These are phyloP conservation scores for Aaosphaeria arxii DNA, from an alignment of 2,329 filamentous ascomycete genomes.

Conservation along the genomic window DNA sequence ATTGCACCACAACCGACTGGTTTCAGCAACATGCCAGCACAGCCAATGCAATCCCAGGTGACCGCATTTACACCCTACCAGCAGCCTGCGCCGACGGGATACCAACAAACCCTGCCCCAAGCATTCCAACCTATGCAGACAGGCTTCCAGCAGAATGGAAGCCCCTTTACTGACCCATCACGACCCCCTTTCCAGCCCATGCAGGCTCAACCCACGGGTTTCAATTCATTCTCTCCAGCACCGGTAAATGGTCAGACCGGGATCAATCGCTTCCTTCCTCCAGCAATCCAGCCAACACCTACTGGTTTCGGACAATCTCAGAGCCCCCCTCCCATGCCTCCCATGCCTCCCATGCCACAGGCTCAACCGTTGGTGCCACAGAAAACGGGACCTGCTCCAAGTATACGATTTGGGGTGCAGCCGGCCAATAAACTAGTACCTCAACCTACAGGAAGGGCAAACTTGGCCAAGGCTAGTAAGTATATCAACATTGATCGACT, in stretches of 20 bases:
- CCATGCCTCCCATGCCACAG: conserved; percentile 54
- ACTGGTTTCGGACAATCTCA: conserved; percentile 50
- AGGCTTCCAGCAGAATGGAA: conserved; percentile 48
- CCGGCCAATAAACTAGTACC: conserved; percentile 72
- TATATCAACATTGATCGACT: conserved; percentile 29
- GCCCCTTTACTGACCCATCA: conserved; percentile 55
- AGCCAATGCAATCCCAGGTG: conserved; percentile 44
- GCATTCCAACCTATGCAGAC: conserved; percentile 43
- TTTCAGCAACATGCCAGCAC: conserved; percentile 21
- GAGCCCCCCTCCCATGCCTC: conserved; percentile 57
- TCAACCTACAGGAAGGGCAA: conserved; percentile 88
- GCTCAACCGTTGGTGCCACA: conserved; percentile 67
- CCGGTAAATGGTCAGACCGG: conserved; percentile 54
- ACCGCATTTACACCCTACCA: conserved; percentile 30
- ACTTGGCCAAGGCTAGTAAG: conserved; percentile 94
- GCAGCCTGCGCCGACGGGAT: conserved; percentile 45
- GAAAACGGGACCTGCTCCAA: conserved; percentile 80
- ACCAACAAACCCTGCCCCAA: conserved; percentile 46
- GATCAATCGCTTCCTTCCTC: conserved; percentile 46
- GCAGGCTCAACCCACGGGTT: conserved; percentile 39
- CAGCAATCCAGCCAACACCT: conserved; percentile 52
- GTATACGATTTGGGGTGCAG: conserved; percentile 82
- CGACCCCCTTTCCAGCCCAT: conserved; percentile 41
- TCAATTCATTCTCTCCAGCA: conserved; percentile 28
- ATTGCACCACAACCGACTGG: conserved; percentile 39